Conservation (phyloP, 768 basidiomycete species). For the Saitozyma podzolica region DNA sequence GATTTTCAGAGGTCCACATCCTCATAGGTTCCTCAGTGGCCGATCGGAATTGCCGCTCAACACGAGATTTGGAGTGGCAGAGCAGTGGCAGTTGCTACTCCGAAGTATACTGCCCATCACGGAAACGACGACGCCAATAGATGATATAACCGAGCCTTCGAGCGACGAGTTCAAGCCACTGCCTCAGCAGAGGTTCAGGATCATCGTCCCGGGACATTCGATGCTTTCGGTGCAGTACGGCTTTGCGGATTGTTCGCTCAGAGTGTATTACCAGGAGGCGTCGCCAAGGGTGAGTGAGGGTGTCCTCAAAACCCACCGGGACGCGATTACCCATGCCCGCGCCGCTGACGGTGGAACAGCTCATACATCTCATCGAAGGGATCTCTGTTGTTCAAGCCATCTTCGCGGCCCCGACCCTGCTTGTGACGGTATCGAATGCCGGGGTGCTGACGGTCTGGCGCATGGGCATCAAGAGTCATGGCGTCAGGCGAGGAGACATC, state of each 20-base stretch:
- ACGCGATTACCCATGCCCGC: neutral
- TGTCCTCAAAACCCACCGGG: neutral
- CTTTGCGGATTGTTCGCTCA: conserved; percentile 40
- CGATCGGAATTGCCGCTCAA: conserved; percentile 71
- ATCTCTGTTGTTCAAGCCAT: conserved; percentile 70
- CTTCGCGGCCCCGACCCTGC: conserved; percentile 70
- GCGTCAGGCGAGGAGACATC: conserved; percentile 37
- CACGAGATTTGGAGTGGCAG: conserved; percentile 72
- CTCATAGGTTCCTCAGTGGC: conserved; percentile 67
- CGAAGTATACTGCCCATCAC: conserved; percentile 43
- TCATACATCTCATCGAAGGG: conserved; percentile 75
- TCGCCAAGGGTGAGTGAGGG: conserved; percentile 9
- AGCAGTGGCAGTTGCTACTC: conserved; percentile 65
- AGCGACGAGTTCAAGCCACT: conserved; percentile 27
- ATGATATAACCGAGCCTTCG: conserved; percentile 13
- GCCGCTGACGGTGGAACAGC: conserved; percentile 52
- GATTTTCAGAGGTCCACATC: conserved; percentile 75
- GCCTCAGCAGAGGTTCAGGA: conserved; percentile 17
- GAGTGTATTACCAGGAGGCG: conserved; percentile 37
- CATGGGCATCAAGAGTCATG: conserved; percentile 55
- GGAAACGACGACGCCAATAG: conserved; percentile 34
- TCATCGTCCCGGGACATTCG: conserved; percentile 30
- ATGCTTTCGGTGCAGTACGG: conserved; percentile 44
- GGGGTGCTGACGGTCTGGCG: conserved; percentile 84
- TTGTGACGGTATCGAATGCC: conserved; percentile 79